Conservation (phyloP, 768 basidiomycete species). For the Tylopilus intermedius region DNA sequence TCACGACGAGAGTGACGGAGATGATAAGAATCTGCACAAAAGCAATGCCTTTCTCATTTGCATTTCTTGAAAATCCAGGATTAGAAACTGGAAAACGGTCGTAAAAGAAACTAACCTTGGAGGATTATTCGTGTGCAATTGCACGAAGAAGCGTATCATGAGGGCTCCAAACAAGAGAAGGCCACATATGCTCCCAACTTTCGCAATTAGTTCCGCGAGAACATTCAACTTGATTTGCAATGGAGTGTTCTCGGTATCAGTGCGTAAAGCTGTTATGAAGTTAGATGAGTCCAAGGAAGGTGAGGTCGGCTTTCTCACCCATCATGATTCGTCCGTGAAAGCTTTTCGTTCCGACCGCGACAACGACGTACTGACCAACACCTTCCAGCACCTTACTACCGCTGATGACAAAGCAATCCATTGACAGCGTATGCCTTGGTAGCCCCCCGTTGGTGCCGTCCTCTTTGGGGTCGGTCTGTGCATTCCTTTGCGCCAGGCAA, state of each 20-base stretch:
- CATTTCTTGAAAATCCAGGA: slow-evolving; percentile 38
- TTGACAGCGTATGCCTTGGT: slow-evolving; percentile 20
- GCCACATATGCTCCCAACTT: slow-evolving; percentile 79
- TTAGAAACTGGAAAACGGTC: slow-evolving; percentile 3
- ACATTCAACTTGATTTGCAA: slow-evolving; percentile 89
- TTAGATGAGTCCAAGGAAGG: neutral
- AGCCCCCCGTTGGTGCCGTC: slow-evolving; percentile 26
- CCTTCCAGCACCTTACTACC: slow-evolving; percentile 95
- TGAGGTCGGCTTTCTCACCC: slow-evolving; percentile 43
- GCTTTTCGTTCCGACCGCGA: slow-evolving; percentile 86
- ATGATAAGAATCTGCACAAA: slow-evolving; percentile 95
- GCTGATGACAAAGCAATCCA: slow-evolving; percentile 87
- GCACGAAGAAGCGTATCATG: slow-evolving; percentile 93
- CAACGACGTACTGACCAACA: slow-evolving; percentile 87
- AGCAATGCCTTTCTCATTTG: slow-evolving; percentile 80
- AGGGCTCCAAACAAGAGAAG: slow-evolving; percentile 74
- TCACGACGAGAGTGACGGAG: slow-evolving; percentile 84
- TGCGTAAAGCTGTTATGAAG: slow-evolving; percentile 62
- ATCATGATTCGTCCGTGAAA: slow-evolving; percentile 99
- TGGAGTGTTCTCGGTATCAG: slow-evolving; percentile 85
- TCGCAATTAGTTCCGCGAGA: slow-evolving; percentile 94
- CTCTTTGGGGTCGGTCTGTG: slow-evolving; percentile 19
- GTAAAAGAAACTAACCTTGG: slow-evolving; percentile 37
- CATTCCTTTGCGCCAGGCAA: slow-evolving; percentile 50
- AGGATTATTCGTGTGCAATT: slow-evolving; percentile 62